Base-by-base conservation (phyloP, 768 basidiomycete species). In the Boletales sp. region DNA sequence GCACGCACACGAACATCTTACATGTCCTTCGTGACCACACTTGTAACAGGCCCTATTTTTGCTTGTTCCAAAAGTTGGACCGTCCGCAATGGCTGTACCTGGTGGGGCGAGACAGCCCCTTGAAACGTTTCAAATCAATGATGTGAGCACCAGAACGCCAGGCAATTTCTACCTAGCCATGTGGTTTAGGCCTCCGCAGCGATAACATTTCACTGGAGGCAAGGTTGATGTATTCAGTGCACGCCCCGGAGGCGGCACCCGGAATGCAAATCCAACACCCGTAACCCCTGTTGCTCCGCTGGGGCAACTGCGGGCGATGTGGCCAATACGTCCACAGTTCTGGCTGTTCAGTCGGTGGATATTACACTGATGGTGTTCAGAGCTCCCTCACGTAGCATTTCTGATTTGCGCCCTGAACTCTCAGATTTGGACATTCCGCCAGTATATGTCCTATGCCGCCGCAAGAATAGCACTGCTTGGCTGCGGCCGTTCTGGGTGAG, bases 381-480 rank as follows among this genome's bases (percentile, higher is more conserved):
- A 50, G 35, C 6, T 43, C 12, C 63, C 86, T 68, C 69, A 92
- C 90, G 69, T 90, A 93, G 69, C 90, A 93, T 72, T 89, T 91
- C 71, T 87, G 85, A 62, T 75, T 82, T 51, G 72, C 76, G 58
- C 78, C 72, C 57, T 84, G 86, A 29, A 86, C 68, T 64, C 88
- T 82, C 66, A 90, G 70, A 65, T 80, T 91, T 18, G 88, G 89
- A 58, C 90, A 91, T 62, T 92, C 90, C 43, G 89, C 88, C 69
- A 87, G 86, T 58, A 90, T 87, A 65, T 94, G 90, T 52, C 93
- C 93, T 57, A 97, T 83, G 45, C 92, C 94, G 21, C 92, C 90
- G 62, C 92, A 97, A 35, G 86, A 87, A 68, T 94, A 95, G 67
- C 93, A 95, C 69, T 94, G 90, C 71, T 92, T 94, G 29, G 87